A percentile compares a stretch with the other conserved stretches of the same genome.
Conservation (phyloP, 768 basidiomycete genomes). For the Hemileccinum impolitum region DNA sequence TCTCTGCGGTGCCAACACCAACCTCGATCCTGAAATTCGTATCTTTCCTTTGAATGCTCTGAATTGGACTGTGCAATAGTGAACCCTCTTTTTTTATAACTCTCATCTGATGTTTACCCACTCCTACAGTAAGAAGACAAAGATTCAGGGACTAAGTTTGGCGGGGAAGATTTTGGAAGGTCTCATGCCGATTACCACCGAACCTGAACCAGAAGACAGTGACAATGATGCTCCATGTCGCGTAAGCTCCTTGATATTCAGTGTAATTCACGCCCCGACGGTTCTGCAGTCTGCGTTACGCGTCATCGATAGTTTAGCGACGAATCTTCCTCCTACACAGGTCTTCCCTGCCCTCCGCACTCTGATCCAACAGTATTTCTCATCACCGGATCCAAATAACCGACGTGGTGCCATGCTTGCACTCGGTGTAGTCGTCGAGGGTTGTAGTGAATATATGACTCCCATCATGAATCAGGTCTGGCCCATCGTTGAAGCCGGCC, state of each 20-base stretch:
- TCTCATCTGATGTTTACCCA: neutral
- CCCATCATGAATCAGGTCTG: slow-evolving; percentile 89
- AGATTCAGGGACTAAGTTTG: slow-evolving; percentile 82
- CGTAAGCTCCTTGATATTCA: slow-evolving; percentile 43
- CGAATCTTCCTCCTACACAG: slow-evolving; percentile 88
- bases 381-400: slow-evolving; percentile 68
- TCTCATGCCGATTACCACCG: slow-evolving; percentile 90
- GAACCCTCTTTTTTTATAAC: slow-evolving; percentile 25
- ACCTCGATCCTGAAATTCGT: slow-evolving; percentile 75
- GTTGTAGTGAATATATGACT: slow-evolving; percentile 97
- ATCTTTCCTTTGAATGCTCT: slow-evolving; percentile 90
- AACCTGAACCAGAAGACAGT: slow-evolving; percentile 90
- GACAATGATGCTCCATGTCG: slow-evolving; percentile 92
- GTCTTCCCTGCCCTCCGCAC: slow-evolving; percentile 90
- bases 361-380: slow-evolving; percentile 83
- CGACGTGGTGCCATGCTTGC: slow-evolving; percentile 94
- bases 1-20: slow-evolving; percentile 72
- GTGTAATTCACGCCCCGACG: slow-evolving; percentile 6
- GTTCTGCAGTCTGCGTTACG: slow-evolving; percentile 78
- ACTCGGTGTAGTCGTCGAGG: slow-evolving; percentile 93
- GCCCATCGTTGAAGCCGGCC: slow-evolving; percentile 89
- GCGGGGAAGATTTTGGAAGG: slow-evolving; percentile 85
- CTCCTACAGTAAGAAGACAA: slow-evolving; percentile 83
- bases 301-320: slow-evolving; percentile 89
- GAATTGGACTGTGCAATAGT: slow-evolving; percentile 98